Base-by-base conservation (phyloP, 2,329 filamentous ascomycete genomes). In the Pleomassaria siparia region DNA sequence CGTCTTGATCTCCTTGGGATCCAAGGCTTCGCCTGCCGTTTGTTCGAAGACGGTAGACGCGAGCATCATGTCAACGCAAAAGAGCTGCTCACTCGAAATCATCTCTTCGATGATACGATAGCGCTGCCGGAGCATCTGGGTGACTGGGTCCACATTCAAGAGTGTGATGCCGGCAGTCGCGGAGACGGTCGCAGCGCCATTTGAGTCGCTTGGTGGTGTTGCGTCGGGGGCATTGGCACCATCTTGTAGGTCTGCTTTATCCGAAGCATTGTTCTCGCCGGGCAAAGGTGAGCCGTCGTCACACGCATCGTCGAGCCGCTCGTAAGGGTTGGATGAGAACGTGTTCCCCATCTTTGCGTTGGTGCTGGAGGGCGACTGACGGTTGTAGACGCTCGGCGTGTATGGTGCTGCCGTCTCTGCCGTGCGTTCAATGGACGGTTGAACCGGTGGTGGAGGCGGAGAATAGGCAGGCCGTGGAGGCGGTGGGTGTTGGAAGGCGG, bases 1-100 rank as follows among this genome's bases (percentile, higher is more conserved):
- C 11, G 88, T 80, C 66, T 91, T 95, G 60, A 95, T 86, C 53
- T 95, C 95, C 54, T 92, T 88, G 33, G 82, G 76, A 35, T 88
- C 89, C 22, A 96, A 81, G 54, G 90, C 84, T 8, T 89, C 84
- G 46, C 88, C 85, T 1, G 90, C 89, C 0, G 94, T 97, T 35
- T 89, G 91, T 71, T 95, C 95, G 78, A 97, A 99, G 45, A 99
- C 97, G 64, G 97, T 91, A 63, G 95, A 90, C 2, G 96, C 87
- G 44, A 99, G 92, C 67, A 91, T 96, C 89, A 99, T 92, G 68
- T 99, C 94, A 54, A 90, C 84, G 47, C 95, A 85, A 71, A 95
- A 97, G 5, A 87, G 85, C 40, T 90, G 85, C 67, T 99, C 94
- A 0, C 94, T 99, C 62, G 96, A 91, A 37, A 96, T 81, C 29